Base-by-base conservation (phyloP, 306 rosid genomes). In the Dryas octopetala region DNA sequence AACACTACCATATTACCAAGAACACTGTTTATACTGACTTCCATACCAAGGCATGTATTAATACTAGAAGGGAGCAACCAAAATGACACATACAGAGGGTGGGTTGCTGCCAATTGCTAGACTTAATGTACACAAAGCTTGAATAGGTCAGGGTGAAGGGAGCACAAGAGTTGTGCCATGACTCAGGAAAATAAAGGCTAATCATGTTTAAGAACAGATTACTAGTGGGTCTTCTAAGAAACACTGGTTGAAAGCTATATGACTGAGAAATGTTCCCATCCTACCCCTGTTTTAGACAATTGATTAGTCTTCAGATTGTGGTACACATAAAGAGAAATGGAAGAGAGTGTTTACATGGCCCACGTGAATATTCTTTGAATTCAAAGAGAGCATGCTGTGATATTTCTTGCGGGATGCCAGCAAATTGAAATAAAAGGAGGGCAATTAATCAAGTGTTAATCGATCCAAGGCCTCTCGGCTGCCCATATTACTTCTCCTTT, bases 71-170 rank as follows among this genome's bases (percentile, higher is more conserved):
- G 38, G 38, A 72, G 61, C 66, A 73, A 46, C 40, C 2, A 43
- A 47, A 74, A 17, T 50, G 66, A 70, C 48, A 73, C 86, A 62
- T 86, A 91, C 97, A 97, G 40, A 88, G 86, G 61, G 91, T 83
- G 55, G 98, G 96, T 77, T 85, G 96, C 84, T 80, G 86, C 98
- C 98, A 93, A 76, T 86, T 83, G 71, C 78, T 80, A 32, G 38
- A 32, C 38, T 32, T 32, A 32, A 32, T 32, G 0, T 32, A 32
- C 38, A 32, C 38, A 32, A 32, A 32, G 38, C 3, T 40, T 7
- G 12, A 16, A 10, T 40, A 15, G 12, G 15, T 63, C 23, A 11
- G 68, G 38, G 19, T 57, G 17, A 76, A 73, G 9, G 26, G 9
- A 55, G 28, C 47, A 76, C 9, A 16, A 6, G 14, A 45, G 46